Conservation (phyloP, 2,329 filamentous ascomycete species). For the Metarhizium humberi region DNA sequence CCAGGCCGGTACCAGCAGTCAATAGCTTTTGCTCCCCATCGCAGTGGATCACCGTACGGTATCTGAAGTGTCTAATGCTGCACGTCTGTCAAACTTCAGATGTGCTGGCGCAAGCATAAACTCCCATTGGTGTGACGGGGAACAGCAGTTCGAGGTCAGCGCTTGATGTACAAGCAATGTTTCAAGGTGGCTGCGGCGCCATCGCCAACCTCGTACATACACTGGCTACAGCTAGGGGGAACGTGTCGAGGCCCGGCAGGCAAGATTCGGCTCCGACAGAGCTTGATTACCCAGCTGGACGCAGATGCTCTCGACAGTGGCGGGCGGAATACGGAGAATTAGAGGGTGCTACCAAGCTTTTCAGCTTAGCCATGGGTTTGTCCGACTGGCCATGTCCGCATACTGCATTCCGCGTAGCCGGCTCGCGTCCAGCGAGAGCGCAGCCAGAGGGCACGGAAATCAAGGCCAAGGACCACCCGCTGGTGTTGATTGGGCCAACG, state of each 20-base stretch:
- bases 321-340: no score
- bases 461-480: neutral
- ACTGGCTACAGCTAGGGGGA: neutral
- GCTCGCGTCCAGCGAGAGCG: neutral
- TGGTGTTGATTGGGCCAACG: neutral
- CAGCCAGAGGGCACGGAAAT: neutral
- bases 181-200: neutral
- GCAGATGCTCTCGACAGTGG: no score
- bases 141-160: neutral
- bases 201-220: neutral
- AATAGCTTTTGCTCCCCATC: neutral
- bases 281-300: neutral
- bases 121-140: neutral
- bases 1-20: neutral
- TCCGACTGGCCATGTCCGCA: no score
- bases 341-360: neutral
- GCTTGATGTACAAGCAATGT: neutral
- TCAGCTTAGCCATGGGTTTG: neutral
- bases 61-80: neutral
- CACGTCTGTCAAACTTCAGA: neutral
- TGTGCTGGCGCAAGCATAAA: neutral
- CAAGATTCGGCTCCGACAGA: constrained; percentile 3
- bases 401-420: no score
- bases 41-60: neutral
- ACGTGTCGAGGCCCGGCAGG: constrained; percentile 1